Base-by-base conservation (phyloP, 257 asterid genomes). In the Paulownia fortunei region DNA sequence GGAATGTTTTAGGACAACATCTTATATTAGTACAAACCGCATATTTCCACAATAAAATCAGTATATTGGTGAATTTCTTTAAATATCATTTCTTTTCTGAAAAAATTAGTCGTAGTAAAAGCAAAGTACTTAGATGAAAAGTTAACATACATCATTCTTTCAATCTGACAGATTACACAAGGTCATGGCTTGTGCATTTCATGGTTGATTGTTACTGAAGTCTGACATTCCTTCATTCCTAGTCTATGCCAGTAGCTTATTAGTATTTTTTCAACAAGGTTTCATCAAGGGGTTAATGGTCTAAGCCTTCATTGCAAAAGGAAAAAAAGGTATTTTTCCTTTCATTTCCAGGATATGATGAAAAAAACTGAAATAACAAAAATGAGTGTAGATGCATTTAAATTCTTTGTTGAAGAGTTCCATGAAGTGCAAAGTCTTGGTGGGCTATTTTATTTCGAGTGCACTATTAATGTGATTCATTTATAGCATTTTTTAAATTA, bases 1-100 rank as follows among this genome's bases (percentile, higher is more conserved):
- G 74, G 32, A 72, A 72, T 79, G 82, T 8, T 73, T 8, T 32
- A 16, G 63, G 73, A 21, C 16, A 36, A 19, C 3, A 34, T 59
- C 18, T 47, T 15, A 15, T 23, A 6, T 49, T 24, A 61, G n/a
- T 24, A 5, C 18, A 63, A 51, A 18, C 52, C 52, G 0, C 61
- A 4, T 11, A 12, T 15, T 19, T 41, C 34, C 30, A 32, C 27
- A 6, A 8, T 24, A 8, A n/a, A 58, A 61, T 74, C 63, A 12
- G 6, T 52, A 13, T 36, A 24, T 66, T 23, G 34, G 8, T 65
- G 55, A 21, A 19, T 27, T 34, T 32, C 8, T 73, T 21, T 34
- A 4, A 19, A 24, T 58, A 37, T 9, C 69, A 41, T 39, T 55
- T 74, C 27, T 3, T 54, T 55, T 60, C 19, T 39, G 4, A 32